Evolutionary conservation across 306 rosid genomes (phyloP), one percentile per base, ranked within the genome.

Genomic region (Fragaria nilgerrensis): DNA sequence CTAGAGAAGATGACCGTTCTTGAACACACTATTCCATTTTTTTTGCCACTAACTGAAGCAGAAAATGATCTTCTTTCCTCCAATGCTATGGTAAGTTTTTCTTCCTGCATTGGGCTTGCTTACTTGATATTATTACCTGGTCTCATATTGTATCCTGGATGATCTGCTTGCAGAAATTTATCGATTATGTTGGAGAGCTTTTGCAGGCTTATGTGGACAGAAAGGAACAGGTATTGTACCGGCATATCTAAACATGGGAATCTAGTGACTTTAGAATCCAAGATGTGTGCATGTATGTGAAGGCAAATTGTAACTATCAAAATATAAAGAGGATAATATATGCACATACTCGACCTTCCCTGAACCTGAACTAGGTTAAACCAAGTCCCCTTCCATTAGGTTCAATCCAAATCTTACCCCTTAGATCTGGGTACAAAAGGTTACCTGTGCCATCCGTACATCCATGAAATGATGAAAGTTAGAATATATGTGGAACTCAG

Each of bases 181-280:
- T 95, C 83, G 97, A 92, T 83, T 81, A 89, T 62, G 82, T 95
- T 76, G 99, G 97, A 87, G 97, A 95, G 79, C 93, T 95, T 77
- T 80, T 92, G 86, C 97, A 90, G 82, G 90, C 97, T 73, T 95
- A 88, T 76, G 99, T 95, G 89, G 97, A 95, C 75, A 92, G 97
- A 87, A 86, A 95, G 79, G 99, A 91, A 87, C 99, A 95, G 96
- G 97, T 95, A 90, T 68, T 79, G 41, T 77, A 77, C 75, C 59
- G 81, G 75, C 81, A 82, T 62, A 19, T 62, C 14, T 62, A 62
- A 61, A 43, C 22, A n/a, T 9, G 32, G 64, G 27, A 39, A 4
- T 2, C n/a, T 0, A 11, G n/a, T 39, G 32, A 66, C 70, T 37
- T 2, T 65, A 37, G 13, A 36, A 36, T 65, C 48, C 27, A 66